phyloP scores from a whole-genome alignment of 148 eudicot species.

The Vaccinium corymbosum region DNA sequence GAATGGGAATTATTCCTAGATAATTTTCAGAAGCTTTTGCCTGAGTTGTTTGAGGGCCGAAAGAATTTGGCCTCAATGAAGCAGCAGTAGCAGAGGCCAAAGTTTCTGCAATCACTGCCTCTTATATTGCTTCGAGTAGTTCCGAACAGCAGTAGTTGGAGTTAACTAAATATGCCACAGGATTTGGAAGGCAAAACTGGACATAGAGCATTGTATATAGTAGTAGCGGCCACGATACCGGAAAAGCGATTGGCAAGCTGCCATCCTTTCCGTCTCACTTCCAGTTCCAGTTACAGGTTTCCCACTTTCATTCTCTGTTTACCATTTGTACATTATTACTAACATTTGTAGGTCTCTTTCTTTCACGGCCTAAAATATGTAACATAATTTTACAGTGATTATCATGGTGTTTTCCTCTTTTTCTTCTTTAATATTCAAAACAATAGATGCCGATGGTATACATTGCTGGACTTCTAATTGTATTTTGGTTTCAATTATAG shows the following conservation, averaged over 20 bases:
- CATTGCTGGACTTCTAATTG: neutral
- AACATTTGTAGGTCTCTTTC: too few relatives aligned
- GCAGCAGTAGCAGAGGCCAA: slow-evolving; percentile 27
- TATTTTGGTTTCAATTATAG: too few relatives aligned
- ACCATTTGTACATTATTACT: neutral
- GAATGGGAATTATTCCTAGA: slow-evolving; percentile 72
- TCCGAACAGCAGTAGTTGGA: slow-evolving; percentile 25
- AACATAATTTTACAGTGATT: neutral
- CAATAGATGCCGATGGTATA: neutral
- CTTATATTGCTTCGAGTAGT: slow-evolving; percentile 41
- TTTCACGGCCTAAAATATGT: neutral
- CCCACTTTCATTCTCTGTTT: neutral
- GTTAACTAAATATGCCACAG: neutral
- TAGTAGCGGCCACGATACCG: neutral
- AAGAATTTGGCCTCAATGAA: slow-evolving; percentile 44
- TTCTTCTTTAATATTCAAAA: too few relatives aligned
- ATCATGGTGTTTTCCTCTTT: neutral
- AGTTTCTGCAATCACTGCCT: slow-evolving; percentile 46
- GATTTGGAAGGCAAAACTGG: neutral
- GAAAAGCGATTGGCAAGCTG: slow-evolving; percentile 36
- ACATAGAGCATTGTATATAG: slow-evolving; percentile 5
- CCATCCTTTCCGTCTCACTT: slow-evolving; percentile 35
- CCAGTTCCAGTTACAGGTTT: neutral
- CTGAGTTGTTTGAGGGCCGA: slow-evolving; percentile 60
- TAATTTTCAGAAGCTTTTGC: slow-evolving; percentile 53